Conservation (phyloP, 345 rosid genomes). For the Citrus inodora region DNA sequence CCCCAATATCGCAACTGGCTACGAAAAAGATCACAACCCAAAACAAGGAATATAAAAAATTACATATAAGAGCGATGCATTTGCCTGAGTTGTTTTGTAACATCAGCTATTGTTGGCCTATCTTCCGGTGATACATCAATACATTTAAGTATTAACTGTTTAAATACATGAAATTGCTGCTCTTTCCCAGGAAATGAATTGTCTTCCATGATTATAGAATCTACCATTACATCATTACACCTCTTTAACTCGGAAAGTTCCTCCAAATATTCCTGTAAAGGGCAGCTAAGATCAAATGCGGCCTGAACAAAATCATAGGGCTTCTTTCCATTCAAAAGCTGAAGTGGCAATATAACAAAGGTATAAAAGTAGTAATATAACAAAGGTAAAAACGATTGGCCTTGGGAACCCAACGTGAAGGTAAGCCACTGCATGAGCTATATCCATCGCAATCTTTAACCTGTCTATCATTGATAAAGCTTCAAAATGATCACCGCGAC, state of each 20-base stretch:
- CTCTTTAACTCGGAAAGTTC: too few species aligned
- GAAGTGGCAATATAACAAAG: too few species aligned
- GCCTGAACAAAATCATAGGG: too few species aligned
- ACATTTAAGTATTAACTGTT: neutral
- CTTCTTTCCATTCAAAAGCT: too few species aligned
- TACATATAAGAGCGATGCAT: neutral
- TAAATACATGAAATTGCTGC: constrained; percentile 2
- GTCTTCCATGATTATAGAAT: neutral
- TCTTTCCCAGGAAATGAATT: neutral
- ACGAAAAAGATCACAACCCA: too few species aligned
- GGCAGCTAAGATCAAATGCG: too few species aligned
- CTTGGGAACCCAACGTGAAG: too few species aligned
- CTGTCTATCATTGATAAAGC: constrained; percentile 14
- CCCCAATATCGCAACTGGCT: too few species aligned
- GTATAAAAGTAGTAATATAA: neutral
- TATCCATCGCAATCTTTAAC: constrained; percentile 21
- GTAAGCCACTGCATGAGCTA: constrained; percentile 8
- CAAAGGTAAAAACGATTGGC: too few species aligned
- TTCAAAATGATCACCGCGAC: neutral
- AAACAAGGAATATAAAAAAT: too few species aligned
- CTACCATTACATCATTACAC: too few species aligned
- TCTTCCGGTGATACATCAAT: neutral
- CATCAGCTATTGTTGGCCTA: constrained; percentile 21
- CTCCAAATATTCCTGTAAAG: too few species aligned
- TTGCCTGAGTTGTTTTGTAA: neutral